These are phyloP conservation scores for Nigrospora osmanthi DNA, from an alignment of 2,329 filamentous ascomycete species.

Conservation along the genomic window DNA sequence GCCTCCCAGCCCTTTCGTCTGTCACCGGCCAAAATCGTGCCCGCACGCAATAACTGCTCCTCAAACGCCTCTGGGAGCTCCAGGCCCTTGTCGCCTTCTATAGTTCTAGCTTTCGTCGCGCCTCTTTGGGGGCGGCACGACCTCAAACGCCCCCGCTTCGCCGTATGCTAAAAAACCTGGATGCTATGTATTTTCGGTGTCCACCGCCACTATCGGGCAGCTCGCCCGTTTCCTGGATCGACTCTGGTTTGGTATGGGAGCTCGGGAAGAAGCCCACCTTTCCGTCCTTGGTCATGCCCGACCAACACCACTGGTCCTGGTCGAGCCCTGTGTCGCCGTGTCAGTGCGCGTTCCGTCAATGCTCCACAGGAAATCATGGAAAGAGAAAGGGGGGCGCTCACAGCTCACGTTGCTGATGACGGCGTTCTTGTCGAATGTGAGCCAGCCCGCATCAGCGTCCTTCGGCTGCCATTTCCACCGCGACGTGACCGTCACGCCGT, in stretches of 20 bases:
- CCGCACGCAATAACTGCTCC: too few species aligned
- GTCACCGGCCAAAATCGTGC: too few species aligned
- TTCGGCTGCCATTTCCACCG: slow-evolving; percentile 23
- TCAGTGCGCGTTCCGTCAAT: too few species aligned
- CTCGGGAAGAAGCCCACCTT: slow-evolving; percentile 46
- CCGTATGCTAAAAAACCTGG: too few species aligned
- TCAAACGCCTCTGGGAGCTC: too few species aligned
- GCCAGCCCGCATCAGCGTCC: slow-evolving; percentile 19
- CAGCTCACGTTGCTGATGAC: slow-evolving; percentile 42
- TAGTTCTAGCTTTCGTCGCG: too few species aligned
- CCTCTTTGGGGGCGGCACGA: too few species aligned
- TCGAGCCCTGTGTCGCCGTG: slow-evolving; percentile 26
- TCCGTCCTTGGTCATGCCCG: slow-evolving; percentile 42
- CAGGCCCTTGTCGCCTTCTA: too few species aligned
- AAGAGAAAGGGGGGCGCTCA: slow-evolving; percentile 22
- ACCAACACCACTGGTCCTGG: slow-evolving; percentile 48
- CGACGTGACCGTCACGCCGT: slow-evolving; percentile 16
- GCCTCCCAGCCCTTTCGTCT: too few species aligned
- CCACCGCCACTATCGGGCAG: too few species aligned
- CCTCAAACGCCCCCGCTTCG: too few species aligned
- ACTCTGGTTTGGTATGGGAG: slow-evolving; percentile 37
- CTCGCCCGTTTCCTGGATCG: slow-evolving; percentile 28
- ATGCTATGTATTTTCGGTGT: too few species aligned
- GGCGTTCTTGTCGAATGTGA: slow-evolving; percentile 36
- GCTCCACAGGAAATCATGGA: background rate